Evolutionary conservation across 345 rosid species (phyloP), one percentile per base, ranked within the genome.

Genomic region (Eucalyptus regnans): DNA sequence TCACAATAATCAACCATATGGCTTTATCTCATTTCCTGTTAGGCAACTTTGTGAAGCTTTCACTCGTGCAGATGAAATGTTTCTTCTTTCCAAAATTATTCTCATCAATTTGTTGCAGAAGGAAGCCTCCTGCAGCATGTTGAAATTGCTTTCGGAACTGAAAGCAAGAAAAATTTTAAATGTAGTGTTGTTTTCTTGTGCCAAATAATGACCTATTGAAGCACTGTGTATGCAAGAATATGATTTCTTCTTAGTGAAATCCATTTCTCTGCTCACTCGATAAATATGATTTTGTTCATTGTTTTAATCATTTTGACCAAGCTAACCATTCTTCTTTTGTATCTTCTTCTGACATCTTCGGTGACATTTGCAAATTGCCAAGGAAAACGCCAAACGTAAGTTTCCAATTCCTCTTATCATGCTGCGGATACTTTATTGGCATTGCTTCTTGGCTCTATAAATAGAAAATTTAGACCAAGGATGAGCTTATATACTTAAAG

Each of bases 301-400:
- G 54, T n/a, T 64, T 86, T 85, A 81, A 66, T 87, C 27, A 10
- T 87, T 56, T 18, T 51, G 31, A 46, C 22, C 54, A 25, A 46
- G 86, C 56, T 85, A 64, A 79, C 90, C 22, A 76, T 20, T 81
- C 71, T 89, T 79, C 85, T 62, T 9, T 89, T 88, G 48, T 18
- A 71, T 68, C 41, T 66, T 87, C 17, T 84, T 37, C 87, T 68
- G 90, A 83, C 86, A 56, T 71, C 50, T 89, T 83, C 80, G 81
- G 88, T 71, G 85, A 86, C 89, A 46, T 89, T 49, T 71, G 92
- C 88, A 90, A 27, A 89, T 50, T 92, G 68, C 81, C 93, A 95
- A 96, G 97, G 87, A 93, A 94, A 89, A 95, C 96, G 62, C 96
- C 96, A 15, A 90, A 94, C 92, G 97, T 95, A 92, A 94, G 97